Evolutionary conservation across 495 filamentous ascomycete genomes (phyloP), one percentile per base, ranked within the genome.

Genomic region (Chaetomium fimeti): DNA sequence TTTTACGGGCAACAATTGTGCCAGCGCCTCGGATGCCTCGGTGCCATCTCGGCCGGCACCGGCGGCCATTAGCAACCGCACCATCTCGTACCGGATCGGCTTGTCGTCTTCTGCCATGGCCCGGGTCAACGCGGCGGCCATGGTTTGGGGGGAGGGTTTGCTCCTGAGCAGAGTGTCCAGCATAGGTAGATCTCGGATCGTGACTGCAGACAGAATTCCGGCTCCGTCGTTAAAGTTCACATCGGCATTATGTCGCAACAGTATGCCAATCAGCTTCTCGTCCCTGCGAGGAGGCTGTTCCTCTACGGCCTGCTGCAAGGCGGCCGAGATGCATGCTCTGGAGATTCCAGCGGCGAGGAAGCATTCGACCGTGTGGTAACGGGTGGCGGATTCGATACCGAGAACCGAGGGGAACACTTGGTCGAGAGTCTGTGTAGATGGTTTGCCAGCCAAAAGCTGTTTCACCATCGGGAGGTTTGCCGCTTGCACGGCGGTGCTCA

Each of bases 151-250:
- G 8, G 76, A 70, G 0, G 75, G 77, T 29, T 69, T 73, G 54
- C 69, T 78, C 27, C 72, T 72, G 0, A 81, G 71, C 15, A 82
- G 51, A 1, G 67, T 71, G 18, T 74, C 71, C 0, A 82, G 65
- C 4, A 82, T 68, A 3, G 48, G 25, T 0, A 74, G 22, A 20
- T 82, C 78, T 7, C 67, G 72, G 28, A 77, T 76, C 0, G 66
- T 51, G 57, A 82, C 73, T 3, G 78, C 76, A 0, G 78, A 71
- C 2, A 75, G 62, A n/a, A 82, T 72, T 3, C 74, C 70, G 13
- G 74, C 71, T 2, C 78, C 77, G 52, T 78, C 74, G 53, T 81
- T 78, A 58, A 79, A 78, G 62, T 81, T 79, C 3, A 77, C 72
- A 43, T 80, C 77, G 12, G 77, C 75, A 51, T 78, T 78, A 52